Conservation (phyloP, 2,329 filamentous ascomycete genomes). For the Talaromyces amestolkiae region DNA sequence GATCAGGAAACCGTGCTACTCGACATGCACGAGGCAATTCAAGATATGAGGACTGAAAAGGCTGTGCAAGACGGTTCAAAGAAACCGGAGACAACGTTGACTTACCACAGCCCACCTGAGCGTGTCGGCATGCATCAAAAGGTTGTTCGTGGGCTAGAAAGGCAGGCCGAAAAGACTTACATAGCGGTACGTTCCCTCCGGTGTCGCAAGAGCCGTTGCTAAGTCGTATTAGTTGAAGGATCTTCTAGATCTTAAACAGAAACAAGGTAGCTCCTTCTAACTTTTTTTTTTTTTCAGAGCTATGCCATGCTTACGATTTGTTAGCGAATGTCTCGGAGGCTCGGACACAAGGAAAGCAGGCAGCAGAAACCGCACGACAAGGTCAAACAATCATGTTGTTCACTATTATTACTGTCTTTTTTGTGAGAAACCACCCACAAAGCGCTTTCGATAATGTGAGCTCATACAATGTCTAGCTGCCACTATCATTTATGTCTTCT, state of each 20-base stretch:
- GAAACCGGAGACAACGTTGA: neutral
- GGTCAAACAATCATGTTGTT: constrained; percentile 13
- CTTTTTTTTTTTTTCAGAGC: neutral
- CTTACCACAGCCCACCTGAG: neutral
- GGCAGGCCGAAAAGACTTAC: neutral
- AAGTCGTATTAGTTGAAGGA: neutral
- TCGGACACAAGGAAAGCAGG: constrained; percentile 12
- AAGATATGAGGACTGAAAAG: neutral
- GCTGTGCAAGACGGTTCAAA: neutral
- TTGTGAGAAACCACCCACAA: neutral
- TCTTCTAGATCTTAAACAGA: neutral
- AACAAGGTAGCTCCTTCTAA: neutral
- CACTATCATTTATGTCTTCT: constrained; percentile 9
- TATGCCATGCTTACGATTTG: neutral
- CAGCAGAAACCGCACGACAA: constrained; percentile 10
- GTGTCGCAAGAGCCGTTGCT: neutral
- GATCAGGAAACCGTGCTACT: constrained; percentile 12
- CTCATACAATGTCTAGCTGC: neutral
- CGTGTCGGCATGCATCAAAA: neutral
- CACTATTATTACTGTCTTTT: constrained; percentile 14
- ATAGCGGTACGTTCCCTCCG: neutral
- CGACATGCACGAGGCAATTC: constrained; percentile 7
- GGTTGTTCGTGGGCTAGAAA: neutral
- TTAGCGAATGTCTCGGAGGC: constrained; percentile 14
- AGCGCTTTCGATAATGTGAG: neutral